A percentile compares a stretch with the other conserved stretches of the same genome.
Conservation (phyloP, 2,329 filamentous ascomycete species). For the Pseudofabraea citricarpa region DNA sequence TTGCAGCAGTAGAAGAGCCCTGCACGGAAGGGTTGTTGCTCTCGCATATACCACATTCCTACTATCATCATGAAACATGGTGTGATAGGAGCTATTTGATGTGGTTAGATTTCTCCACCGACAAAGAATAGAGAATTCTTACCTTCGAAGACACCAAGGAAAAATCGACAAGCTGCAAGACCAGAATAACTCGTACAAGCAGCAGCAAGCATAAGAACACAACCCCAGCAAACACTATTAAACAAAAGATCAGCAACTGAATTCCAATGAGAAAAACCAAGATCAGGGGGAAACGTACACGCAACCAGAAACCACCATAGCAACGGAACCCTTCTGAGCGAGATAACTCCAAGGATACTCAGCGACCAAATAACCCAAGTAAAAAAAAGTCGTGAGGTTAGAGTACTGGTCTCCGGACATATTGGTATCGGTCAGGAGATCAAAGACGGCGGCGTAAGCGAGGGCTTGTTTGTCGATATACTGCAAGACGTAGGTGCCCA, state of each 20-base stretch:
- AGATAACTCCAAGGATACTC: constrained; percentile 7
- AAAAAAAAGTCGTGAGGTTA: constrained; percentile 41
- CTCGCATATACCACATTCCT: constrained; percentile 65
- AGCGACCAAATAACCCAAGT: constrained; percentile 29
- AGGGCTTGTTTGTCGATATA: constrained; percentile 46
- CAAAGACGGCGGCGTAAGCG: constrained; percentile 37
- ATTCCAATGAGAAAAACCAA: too few relatives aligned
- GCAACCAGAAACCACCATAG: constrained; percentile 55
- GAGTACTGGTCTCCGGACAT: constrained; percentile 38
- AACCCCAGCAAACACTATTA: too few relatives aligned
- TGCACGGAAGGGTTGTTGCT: constrained; percentile 56
- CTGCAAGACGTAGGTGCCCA: constrained; percentile 45
- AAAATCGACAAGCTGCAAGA: constrained; percentile 58
- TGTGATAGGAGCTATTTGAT: constrained; percentile 47
- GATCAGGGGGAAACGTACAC: too few relatives aligned
- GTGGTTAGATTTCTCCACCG: background rate
- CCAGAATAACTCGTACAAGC: constrained; percentile 52
- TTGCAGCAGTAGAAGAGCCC: constrained; percentile 62
- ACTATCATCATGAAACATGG: constrained; percentile 64
- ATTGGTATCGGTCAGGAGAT: constrained; percentile 38
- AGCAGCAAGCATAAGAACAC: constrained; percentile 54
- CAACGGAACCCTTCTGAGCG: constrained; percentile 37
- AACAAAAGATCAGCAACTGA: too few relatives aligned
- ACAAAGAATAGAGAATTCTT: constrained; percentile 40
- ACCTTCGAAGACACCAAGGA: constrained; percentile 61